Percentiles rank a stretch among this genome's conserved stretches.
phyloP scores from a whole-genome alignment of 768 basidiomycete genomes.

The Lactarius pseudohatsudake region DNA sequence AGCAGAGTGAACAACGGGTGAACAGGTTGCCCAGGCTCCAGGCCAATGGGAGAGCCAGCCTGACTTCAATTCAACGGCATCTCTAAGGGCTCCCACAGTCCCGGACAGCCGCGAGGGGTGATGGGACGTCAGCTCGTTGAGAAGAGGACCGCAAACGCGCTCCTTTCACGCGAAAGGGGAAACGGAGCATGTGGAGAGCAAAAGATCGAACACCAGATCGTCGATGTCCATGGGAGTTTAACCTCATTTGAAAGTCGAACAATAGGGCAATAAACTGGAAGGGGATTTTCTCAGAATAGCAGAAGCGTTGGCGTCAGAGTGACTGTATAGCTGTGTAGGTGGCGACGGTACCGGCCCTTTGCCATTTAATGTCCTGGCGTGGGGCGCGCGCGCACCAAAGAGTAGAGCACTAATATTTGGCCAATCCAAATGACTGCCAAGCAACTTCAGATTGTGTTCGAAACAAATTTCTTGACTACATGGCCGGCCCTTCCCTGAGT shows the following conservation, averaged over 20 bases:
- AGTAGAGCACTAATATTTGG: background rate
- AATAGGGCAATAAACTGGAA: background rate
- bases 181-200: background rate
- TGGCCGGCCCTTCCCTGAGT: no score
- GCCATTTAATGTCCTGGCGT: background rate
- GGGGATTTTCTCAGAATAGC: background rate
- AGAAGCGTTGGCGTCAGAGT: background rate
- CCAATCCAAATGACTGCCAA: background rate
- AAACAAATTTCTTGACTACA: background rate
- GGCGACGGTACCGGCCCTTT: background rate
- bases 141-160: background rate
- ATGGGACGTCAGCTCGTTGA: background rate
- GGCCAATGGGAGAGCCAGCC: background rate
- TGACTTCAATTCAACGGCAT: background rate
- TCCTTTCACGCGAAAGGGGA: background rate
- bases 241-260: background rate
- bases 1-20: conserved; percentile 1
- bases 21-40: background rate
- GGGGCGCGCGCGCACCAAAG: background rate
- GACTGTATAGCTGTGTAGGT: background rate
- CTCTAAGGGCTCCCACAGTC: background rate
- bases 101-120: background rate
- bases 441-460: background rate
- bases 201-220: background rate
- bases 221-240: background rate